Percentiles rank a stretch among this genome's conserved stretches.
These are phyloP conservation scores for Fistulinella prunicolor DNA, from an alignment of 768 basidiomycete species.

Conservation along the genomic window DNA sequence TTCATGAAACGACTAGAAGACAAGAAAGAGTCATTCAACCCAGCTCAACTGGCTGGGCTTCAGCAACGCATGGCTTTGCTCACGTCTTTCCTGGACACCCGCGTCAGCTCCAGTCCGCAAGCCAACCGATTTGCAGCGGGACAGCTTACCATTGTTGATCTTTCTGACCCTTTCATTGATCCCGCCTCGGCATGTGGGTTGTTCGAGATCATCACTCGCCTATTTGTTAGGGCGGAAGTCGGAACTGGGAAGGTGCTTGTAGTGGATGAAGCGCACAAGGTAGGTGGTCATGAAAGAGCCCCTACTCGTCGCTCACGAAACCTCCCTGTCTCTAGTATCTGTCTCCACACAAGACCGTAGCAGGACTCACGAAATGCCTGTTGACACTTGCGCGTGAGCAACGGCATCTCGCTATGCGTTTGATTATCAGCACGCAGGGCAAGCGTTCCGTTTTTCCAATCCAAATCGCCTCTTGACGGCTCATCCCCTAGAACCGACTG, in stretches of 20 bases:
- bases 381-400: slow-evolving; percentile 63
- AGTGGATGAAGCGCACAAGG: slow-evolving; percentile 77
- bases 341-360: slow-evolving; percentile 40
- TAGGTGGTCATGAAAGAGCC: slow-evolving; percentile 17
- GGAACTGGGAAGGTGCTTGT: slow-evolving; percentile 66
- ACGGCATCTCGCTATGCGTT: slow-evolving; percentile 67
- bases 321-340: slow-evolving; percentile 50
- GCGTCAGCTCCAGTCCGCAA: neutral
- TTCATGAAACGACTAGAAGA: slow-evolving; percentile 48
- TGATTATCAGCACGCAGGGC: slow-evolving; percentile 77
- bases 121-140: slow-evolving; percentile 49
- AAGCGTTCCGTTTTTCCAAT: slow-evolving; percentile 2
- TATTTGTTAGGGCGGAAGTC: slow-evolving; percentile 61
- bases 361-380: slow-evolving; percentile 57
- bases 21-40: slow-evolving; percentile 53
- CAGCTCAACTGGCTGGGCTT: slow-evolving; percentile 50
- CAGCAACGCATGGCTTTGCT: slow-evolving; percentile 64
- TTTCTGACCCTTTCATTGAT: slow-evolving; percentile 75
- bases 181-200: slow-evolving; percentile 61
- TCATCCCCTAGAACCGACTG: slow-evolving; percentile 57
- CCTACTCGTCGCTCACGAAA: neutral
- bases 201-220: slow-evolving; percentile 64
- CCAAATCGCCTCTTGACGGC: too few relatives aligned
- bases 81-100: slow-evolving; percentile 50
- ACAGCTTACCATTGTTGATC: slow-evolving; percentile 63